These are phyloP conservation scores for Agaricales sp. DNA, from an alignment of 1,284 basidiomycete genomes.

Conservation along the genomic window DNA sequence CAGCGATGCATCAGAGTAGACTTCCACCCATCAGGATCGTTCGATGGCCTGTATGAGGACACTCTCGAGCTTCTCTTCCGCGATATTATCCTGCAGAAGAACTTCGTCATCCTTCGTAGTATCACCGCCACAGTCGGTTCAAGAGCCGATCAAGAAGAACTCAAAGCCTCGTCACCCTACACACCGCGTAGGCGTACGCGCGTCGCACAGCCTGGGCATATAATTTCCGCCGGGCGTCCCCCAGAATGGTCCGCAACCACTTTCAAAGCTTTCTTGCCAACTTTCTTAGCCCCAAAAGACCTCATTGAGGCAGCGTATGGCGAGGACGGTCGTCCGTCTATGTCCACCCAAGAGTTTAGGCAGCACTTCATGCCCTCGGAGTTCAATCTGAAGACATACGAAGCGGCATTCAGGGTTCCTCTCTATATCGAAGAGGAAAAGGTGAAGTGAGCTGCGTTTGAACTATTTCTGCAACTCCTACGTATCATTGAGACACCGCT, in stretches of 20 bases:
- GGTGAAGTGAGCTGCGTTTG: slow-evolving; percentile 28
- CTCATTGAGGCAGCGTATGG: slow-evolving; percentile 21
- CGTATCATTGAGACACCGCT: no score
- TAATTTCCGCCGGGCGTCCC: slow-evolving; percentile 25
- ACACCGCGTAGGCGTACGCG: slow-evolving; percentile 16
- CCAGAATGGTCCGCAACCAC: slow-evolving; percentile 22
- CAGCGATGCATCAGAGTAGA: slow-evolving; percentile 11
- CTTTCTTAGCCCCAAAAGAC: slow-evolving; percentile 18
- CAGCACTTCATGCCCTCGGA: slow-evolving; percentile 21
- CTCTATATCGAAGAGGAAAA: slow-evolving; percentile 38
- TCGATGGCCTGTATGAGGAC: slow-evolving; percentile 25
- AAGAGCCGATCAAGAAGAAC: slow-evolving; percentile 25
- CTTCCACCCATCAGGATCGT: slow-evolving; percentile 18
- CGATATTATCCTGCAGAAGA: slow-evolving; percentile 13
- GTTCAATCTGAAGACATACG: slow-evolving; percentile 27
- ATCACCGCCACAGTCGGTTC: slow-evolving; percentile 30
- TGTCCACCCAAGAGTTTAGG: slow-evolving; percentile 13
- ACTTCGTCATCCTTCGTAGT: slow-evolving; percentile 30
- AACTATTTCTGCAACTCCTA: no score
- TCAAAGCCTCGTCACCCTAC: slow-evolving; percentile 29
- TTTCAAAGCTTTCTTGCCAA: slow-evolving; percentile 18
- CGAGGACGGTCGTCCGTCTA: slow-evolving; percentile 8
- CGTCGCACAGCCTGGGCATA: slow-evolving; percentile 12
- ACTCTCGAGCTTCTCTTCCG: slow-evolving; percentile 27
- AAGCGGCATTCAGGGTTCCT: slow-evolving; percentile 27